Base-by-base conservation (phyloP, 179 eudicot species). In the Patellifolia procumbens region DNA sequence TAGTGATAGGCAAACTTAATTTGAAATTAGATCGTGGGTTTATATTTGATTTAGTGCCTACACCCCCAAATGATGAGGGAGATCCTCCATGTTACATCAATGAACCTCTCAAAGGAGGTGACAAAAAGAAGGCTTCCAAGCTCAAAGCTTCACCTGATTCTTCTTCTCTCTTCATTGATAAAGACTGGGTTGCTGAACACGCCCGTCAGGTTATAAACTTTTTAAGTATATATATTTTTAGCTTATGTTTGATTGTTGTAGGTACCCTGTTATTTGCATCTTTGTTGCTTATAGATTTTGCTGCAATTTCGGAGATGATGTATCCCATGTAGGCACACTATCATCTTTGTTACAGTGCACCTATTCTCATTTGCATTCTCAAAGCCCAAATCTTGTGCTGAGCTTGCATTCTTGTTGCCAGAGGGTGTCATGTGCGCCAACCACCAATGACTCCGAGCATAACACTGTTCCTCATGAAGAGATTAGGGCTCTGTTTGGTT, bases 171-270 rank as follows among this genome's bases (percentile, higher is more conserved):
- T 56, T 72, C 48, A 85, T 94, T 55, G 98, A 94, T 72, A 78
- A 79, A 64, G 97, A 91, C 51, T 94, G 98, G 98, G 88, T 94
- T 24, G 81, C 91, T 34, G 98, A 94, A 77, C 98, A 94, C 35
- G 97, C 98, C 76, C 91, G 98, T 68, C 97, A 94, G 98, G 98
- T 93, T 24, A 49, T 22, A 2, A 0, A 0, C 10, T 8, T 24
- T n/a, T 20, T n/a, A 10, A 19, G 19, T 29, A 20, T 51, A 7
- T 31, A 17, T 69, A 19, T 15, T 22, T 64, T 35, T 48, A 48
- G 28, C 15, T 34, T 2, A 17, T 28, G 19, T 70, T 24, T 31
- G 28, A 12, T 24, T 55, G 10, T 22, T 55, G 29, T 39, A 39
- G 43, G 43, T 39, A 39, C 8, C 43, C 8, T 39, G 43, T 7